A percentile compares a stretch with the other conserved stretches of the same genome.
phyloP scores from a whole-genome alignment of 2,329 filamentous ascomycete genomes.

The Verticillium alfalfae region DNA sequence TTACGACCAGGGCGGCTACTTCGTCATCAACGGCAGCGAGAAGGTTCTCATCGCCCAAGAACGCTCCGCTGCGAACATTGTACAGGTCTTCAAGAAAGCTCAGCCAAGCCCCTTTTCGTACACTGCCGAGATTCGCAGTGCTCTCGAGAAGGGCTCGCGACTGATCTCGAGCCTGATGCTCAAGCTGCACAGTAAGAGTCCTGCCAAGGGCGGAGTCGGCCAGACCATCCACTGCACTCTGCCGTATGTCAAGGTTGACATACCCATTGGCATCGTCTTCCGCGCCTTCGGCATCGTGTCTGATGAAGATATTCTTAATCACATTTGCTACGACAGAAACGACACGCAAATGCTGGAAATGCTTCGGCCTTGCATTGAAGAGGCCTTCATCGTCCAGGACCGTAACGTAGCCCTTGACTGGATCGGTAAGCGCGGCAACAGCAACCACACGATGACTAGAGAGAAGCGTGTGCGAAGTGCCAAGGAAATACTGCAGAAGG shows the following conservation, averaged over 20 bases:
- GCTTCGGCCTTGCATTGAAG: conserved; percentile 93
- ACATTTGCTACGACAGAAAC: conserved; percentile 92
- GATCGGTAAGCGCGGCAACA: conserved; percentile 83
- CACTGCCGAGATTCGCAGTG: conserved; percentile 92
- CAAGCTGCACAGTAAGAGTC: conserved; percentile 81
- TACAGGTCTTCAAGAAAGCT: conserved; percentile 98
- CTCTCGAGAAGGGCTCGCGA: conserved; percentile 90
- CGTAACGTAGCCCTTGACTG: conserved; percentile 90
- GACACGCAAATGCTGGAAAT: conserved; percentile 98
- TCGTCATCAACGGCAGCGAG: conserved; percentile 98
- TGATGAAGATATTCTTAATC: conserved; percentile 95
- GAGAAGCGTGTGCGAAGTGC: conserved; percentile 91
- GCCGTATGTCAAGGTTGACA: conserved; percentile 88
- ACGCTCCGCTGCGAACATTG: conserved; percentile 94
- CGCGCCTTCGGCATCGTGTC: conserved; percentile 92
- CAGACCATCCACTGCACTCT: conserved; percentile 86
- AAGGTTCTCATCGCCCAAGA: conserved; percentile 98
- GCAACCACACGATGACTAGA: conserved; percentile 50
- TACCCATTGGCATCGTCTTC: conserved; percentile 94
- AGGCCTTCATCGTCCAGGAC: conserved; percentile 94
- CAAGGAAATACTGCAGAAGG: conserved; percentile 92
- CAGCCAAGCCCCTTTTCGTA: conserved; percentile 88
- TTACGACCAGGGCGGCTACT: conserved; percentile 97
- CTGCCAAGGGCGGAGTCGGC: conserved; percentile 72
- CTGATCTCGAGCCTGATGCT: conserved; percentile 90